Percentiles rank a stretch among this genome's conserved stretches.
These are phyloP conservation scores for Petunia hybrid DNA, from an alignment of 305 asterid species.

Conservation along the genomic window DNA sequence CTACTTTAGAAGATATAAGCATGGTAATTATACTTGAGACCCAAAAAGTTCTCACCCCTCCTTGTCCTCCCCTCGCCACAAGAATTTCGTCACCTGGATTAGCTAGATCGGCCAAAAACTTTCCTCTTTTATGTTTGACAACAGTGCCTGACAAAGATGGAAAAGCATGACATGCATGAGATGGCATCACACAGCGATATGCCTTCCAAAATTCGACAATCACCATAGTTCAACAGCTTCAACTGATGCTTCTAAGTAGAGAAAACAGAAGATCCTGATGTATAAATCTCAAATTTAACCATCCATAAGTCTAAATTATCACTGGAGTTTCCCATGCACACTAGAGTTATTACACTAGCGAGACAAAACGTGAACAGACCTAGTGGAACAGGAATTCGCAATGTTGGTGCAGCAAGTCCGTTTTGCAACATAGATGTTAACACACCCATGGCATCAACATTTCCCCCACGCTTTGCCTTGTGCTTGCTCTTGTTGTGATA, in stretches of 20 bases:
- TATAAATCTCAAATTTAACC: background rate
- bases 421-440: slow-evolving; percentile 70
- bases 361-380: slow-evolving; percentile 52
- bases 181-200: background rate
- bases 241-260: background rate
- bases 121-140: slow-evolving; percentile 86
- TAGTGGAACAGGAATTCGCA: slow-evolving; percentile 87
- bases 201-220: slow-evolving; percentile 3
- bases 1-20: background rate
- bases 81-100: slow-evolving; percentile 83
- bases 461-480: slow-evolving; percentile 92
- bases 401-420: slow-evolving; percentile 72
- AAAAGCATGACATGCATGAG: slow-evolving; percentile 20
- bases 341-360: slow-evolving; percentile 11
- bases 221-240: background rate
- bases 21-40: slow-evolving; percentile 34
- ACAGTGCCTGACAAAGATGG: slow-evolving; percentile 72
- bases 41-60: slow-evolving; percentile 76
- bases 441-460: slow-evolving; percentile 91
- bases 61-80: slow-evolving; percentile 98
- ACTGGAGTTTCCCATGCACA: background rate
- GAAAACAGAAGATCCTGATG: background rate
- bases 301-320: background rate
- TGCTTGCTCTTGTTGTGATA: slow-evolving; percentile 66
- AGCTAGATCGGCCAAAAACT: slow-evolving; percentile 88